Evolutionary conservation across 2,329 filamentous ascomycete genomes (phyloP).

Genomic region (Triangularia verruculosa): DNA sequence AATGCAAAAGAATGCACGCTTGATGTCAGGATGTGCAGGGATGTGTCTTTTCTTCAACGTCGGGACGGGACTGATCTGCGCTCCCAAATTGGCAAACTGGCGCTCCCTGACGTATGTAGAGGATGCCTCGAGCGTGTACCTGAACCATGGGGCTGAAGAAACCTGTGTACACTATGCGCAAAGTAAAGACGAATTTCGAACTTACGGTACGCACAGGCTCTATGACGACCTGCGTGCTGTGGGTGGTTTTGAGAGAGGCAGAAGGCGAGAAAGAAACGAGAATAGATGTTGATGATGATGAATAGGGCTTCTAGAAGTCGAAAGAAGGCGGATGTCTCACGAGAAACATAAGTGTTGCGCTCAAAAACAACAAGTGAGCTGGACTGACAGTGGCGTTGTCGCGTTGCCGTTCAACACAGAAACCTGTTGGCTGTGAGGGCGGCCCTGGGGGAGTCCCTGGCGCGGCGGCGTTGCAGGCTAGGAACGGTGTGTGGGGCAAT

Average conservation of each 20-base stretch:
- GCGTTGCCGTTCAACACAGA: background rate
- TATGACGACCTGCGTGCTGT: background rate
- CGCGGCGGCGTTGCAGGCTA: background rate
- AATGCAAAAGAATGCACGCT: constrained; percentile 11
- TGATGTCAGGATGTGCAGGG: constrained; percentile 25
- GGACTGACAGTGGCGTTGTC: constrained; percentile 5
- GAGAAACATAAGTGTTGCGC: background rate
- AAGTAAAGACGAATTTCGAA: background rate
- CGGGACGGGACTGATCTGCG: constrained; percentile 22
- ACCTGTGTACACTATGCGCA: background rate
- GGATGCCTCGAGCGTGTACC: background rate
- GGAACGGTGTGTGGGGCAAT: constrained; percentile 7
- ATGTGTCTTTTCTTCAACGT: constrained; percentile 12
- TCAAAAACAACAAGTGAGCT: background rate
- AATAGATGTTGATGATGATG: too few species aligned
- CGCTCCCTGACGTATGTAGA: constrained; percentile 9
- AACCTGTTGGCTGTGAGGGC: background rate
- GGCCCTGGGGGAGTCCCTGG: background rate
- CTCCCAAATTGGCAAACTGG: constrained; percentile 15
- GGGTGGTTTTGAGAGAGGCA: background rate
- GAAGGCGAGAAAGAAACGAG: background rate
- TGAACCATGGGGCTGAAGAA: background rate
- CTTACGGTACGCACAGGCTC: background rate
- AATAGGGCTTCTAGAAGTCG: background rate
- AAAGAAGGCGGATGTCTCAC: background rate